Evolutionary conservation across 345 rosid species (phyloP).

Genomic region (Ceriops decandra): DNA sequence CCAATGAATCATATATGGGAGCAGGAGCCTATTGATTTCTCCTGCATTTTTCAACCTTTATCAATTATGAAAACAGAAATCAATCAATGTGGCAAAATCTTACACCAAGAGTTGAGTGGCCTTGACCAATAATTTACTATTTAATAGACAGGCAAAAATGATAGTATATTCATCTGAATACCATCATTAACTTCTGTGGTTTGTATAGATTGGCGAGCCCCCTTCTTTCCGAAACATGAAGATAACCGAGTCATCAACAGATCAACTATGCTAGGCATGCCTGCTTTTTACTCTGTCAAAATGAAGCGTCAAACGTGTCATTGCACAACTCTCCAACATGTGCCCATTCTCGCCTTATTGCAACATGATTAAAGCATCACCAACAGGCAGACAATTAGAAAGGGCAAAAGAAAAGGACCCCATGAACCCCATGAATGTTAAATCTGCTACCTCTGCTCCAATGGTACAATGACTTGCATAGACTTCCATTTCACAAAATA

Average conservation of each 20-base stretch:
- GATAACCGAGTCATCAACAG: constrained; percentile 41
- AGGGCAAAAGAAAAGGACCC: not conserved
- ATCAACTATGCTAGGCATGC: constrained; percentile 2
- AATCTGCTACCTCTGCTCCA: no score
- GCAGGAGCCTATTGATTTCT: no score
- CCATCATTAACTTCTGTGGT: constrained; percentile 44
- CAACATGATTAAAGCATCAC: not conserved
- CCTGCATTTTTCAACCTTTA: no score
- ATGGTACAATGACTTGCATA: no score
- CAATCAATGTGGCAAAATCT: constrained; percentile 2
- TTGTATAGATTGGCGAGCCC: constrained; percentile 14
- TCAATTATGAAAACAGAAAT: not conserved
- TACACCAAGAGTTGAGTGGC: not conserved
- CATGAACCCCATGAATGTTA: no score
- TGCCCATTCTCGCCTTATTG: not conserved
- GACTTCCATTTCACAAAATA: no score
- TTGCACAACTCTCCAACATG: not conserved
- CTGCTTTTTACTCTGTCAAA: constrained; percentile 17
- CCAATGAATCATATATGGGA: no score
- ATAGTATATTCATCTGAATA: constrained; percentile 16
- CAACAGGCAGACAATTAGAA: not conserved
- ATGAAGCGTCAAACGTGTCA: constrained; percentile 7
- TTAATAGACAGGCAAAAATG: not conserved
- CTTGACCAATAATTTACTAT: not conserved
- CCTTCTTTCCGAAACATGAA: constrained; percentile 29